A percentile compares a stretch with the other conserved stretches of the same genome.
Conservation (phyloP, 345 rosid genomes). For the Lagerstroemia speciosa region DNA sequence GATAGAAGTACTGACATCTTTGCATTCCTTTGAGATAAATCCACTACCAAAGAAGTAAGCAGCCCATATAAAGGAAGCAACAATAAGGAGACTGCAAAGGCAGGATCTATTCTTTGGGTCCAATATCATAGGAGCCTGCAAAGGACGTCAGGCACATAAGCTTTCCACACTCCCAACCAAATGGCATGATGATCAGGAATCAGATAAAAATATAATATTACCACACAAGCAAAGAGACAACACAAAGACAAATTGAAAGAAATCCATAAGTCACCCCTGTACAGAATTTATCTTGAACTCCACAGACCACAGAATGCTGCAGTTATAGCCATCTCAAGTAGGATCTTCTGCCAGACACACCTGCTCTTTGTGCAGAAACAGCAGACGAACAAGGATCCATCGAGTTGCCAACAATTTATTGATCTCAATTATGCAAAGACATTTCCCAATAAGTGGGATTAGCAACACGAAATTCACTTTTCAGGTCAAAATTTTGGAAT, state of each 20-base stretch:
- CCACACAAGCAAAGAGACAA: background rate
- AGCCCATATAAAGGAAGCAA: constrained; percentile 39
- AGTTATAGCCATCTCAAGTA: background rate
- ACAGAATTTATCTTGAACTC: background rate
- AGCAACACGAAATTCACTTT: background rate
- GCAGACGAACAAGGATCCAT: background rate
- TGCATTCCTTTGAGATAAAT: constrained; percentile 35
- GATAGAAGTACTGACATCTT: constrained; percentile 38
- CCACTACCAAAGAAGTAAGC: constrained; percentile 53
- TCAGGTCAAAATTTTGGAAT: background rate
- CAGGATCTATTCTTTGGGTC: constrained; percentile 46
- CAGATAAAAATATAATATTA: background rate
- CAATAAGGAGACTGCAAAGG: constrained; percentile 33
- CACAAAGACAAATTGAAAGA: background rate
- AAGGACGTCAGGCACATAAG: background rate
- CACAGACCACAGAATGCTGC: background rate
- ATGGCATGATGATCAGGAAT: background rate
- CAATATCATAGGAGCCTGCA: constrained; percentile 31
- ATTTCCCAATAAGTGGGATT: background rate
- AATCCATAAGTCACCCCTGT: background rate
- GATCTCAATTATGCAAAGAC: background rate
- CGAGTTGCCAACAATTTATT: background rate
- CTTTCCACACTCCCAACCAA: background rate
- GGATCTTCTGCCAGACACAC: background rate
- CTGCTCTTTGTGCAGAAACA: background rate